Conservation (phyloP, 2,329 filamentous ascomycete genomes). For the Cladosporium colombiae region DNA sequence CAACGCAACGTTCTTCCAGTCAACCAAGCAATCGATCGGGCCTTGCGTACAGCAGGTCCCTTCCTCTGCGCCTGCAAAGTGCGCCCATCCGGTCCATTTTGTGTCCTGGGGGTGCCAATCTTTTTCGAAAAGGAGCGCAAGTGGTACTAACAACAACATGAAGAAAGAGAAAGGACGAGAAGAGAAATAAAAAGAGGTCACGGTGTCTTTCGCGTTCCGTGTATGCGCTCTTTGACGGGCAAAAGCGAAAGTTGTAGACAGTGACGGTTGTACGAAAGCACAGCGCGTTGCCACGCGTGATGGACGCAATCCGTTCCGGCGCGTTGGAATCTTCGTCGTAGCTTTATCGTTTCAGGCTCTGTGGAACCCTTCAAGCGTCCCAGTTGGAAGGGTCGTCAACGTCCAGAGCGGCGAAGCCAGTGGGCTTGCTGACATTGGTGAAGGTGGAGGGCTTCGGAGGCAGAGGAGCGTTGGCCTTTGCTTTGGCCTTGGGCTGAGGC, state of each 20-base stretch:
- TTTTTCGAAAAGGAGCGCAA: slow-evolving; percentile 11
- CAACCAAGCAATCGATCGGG: not conserved
- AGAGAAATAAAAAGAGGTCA: not conserved
- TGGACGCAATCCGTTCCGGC: not conserved
- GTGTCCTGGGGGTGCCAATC: not conserved
- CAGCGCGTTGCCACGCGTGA: not conserved
- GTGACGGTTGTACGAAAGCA: not conserved
- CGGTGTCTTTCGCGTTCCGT: not conserved
- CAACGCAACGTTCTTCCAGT: not conserved
- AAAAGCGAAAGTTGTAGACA: not conserved
- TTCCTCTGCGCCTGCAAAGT: not conserved
- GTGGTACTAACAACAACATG: slow-evolving; percentile 17
- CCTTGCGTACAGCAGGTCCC: not conserved
- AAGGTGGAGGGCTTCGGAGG: slow-evolving; percentile 22
- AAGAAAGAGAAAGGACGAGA: not conserved
- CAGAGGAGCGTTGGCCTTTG: slow-evolving; percentile 17
- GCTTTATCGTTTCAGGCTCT: not conserved
- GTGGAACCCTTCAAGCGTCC: slow-evolving; percentile 24
- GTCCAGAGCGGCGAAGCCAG: slow-evolving; percentile 30
- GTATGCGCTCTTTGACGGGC: not conserved
- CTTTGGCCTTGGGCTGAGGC: slow-evolving; percentile 16
- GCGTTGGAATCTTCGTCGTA: not conserved
- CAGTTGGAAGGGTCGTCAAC: slow-evolving; percentile 30
- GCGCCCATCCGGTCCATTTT: not conserved
- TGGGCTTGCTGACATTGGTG: slow-evolving; percentile 24